Evolutionary conservation across 2,329 filamentous ascomycete species (phyloP).

Genomic region (Sporothrix pseudoabietina): DNA sequence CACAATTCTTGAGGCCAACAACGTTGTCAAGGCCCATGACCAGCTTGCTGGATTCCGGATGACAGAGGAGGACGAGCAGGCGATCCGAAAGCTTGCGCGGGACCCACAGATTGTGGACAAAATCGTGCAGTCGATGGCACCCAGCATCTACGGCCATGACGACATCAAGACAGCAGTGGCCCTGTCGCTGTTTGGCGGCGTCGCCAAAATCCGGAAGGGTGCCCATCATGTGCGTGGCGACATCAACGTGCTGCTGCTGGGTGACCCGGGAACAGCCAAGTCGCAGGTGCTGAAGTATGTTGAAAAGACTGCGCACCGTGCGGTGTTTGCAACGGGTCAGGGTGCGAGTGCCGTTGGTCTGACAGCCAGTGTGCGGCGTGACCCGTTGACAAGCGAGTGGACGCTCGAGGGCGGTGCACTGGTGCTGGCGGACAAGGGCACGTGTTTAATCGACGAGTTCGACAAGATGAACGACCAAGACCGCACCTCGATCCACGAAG

Average conservation of each 20-base stretch:
- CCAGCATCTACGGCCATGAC: slow-evolving; percentile 93
- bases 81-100: slow-evolving; percentile 83
- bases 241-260: slow-evolving; percentile 94
- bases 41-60: slow-evolving; percentile 95
- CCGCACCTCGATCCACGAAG: slow-evolving; percentile 96
- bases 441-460: slow-evolving; percentile 96
- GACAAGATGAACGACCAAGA: slow-evolving; percentile 99
- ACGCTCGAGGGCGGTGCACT: slow-evolving; percentile 94
- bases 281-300: slow-evolving; percentile 97
- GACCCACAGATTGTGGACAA: slow-evolving; percentile 93
- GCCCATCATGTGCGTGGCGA: slow-evolving; percentile 91
- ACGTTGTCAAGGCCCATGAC: slow-evolving; percentile 95
- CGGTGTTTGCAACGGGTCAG: slow-evolving; percentile 96
- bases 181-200: slow-evolving; percentile 90
- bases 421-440: slow-evolving; percentile 91
- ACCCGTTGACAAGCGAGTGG: slow-evolving; percentile 95
- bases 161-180: slow-evolving; percentile 98
- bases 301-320: slow-evolving; percentile 94
- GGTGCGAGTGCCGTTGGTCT: slow-evolving; percentile 97
- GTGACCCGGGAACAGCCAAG: slow-evolving; percentile 96
- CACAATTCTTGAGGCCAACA: slow-evolving; percentile 95
- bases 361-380: slow-evolving; percentile 91
- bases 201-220: slow-evolving; percentile 86
- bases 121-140: slow-evolving; percentile 88
- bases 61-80: slow-evolving; percentile 90